A percentile compares a stretch with the other conserved stretches of the same genome.
phyloP scores from a whole-genome alignment of 1,284 basidiomycete genomes.

The Thelephora terrestris region DNA sequence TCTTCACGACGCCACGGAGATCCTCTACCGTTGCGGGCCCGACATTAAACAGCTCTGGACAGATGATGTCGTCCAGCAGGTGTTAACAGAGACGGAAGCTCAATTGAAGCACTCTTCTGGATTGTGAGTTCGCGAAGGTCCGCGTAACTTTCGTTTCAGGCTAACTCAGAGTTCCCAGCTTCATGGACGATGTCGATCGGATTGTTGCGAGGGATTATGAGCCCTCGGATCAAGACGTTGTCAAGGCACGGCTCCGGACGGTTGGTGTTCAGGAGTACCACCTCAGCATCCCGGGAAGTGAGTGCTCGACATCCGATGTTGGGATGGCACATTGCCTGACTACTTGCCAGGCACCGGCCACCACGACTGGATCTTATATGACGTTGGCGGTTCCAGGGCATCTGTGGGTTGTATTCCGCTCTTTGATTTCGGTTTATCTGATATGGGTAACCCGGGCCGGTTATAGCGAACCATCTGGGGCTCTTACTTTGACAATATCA shows the following conservation, averaged over 20 bases:
- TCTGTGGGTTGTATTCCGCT: slow-evolving; percentile 33
- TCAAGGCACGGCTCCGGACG: slow-evolving; percentile 56
- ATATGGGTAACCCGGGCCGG: too few relatives aligned
- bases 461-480: slow-evolving; percentile 28
- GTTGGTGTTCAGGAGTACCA: slow-evolving; percentile 66
- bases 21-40: slow-evolving; percentile 46
- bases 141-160: not conserved
- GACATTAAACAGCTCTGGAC: slow-evolving; percentile 56
- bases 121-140: slow-evolving; percentile 38
- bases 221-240: slow-evolving; percentile 58
- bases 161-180: slow-evolving; percentile 29
- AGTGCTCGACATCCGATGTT: slow-evolving; percentile 10
- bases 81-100: slow-evolving; percentile 38
- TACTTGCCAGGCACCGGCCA: slow-evolving; percentile 12
- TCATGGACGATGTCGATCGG: slow-evolving; percentile 52
- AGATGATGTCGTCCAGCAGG: slow-evolving; percentile 38
- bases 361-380: slow-evolving; percentile 46
- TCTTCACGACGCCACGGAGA: slow-evolving; percentile 34
- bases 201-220: slow-evolving; percentile 43
- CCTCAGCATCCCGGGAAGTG: slow-evolving; percentile 58
- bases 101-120: slow-evolving; percentile 48
- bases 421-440: slow-evolving; percentile 8
- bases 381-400: slow-evolving; percentile 63
- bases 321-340: not conserved
- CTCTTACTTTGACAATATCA: slow-evolving; percentile 32